These are phyloP conservation scores for Penicilliopsis zonata DNA, from an alignment of 495 filamentous ascomycete species.

Conservation along the genomic window DNA sequence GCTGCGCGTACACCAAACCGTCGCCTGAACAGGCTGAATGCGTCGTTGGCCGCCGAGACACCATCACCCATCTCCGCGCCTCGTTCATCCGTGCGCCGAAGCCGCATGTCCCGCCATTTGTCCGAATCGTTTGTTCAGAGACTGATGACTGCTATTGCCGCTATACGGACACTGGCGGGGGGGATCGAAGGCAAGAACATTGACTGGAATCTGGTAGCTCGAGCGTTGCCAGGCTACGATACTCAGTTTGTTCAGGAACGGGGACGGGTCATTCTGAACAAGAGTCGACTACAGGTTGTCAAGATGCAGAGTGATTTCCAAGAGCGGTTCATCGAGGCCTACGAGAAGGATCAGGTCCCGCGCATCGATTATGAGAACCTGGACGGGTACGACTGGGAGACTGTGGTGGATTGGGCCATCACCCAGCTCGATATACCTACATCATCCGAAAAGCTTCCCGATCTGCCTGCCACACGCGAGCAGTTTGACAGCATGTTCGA, in stretches of 20 bases:
- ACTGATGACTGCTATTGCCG: conserved; percentile 59
- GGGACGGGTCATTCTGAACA: conserved; percentile 46
- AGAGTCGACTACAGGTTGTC: conserved; percentile 48
- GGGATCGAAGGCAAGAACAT: conserved; percentile 50
- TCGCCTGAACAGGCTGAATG: conserved; percentile 19
- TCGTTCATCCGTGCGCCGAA: conserved; percentile 14
- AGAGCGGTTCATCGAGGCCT: conserved; percentile 61
- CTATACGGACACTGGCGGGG: conserved; percentile 60
- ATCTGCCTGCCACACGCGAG: conserved; percentile 38
- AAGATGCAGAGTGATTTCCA: conserved; percentile 70
- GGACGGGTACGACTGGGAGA: conserved; percentile 63
- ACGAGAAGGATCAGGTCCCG: conserved; percentile 54
- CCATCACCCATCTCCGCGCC: not conserved
- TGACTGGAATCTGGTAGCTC: conserved; percentile 63
- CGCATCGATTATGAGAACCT: conserved; percentile 60
- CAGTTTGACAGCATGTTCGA: conserved; percentile 38
- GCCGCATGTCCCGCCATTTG: conserved; percentile 8
- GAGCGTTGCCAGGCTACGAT: conserved; percentile 51
- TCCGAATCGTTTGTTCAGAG: conserved; percentile 16
- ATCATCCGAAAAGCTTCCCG: conserved; percentile 23
- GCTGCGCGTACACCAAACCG: conserved; percentile 5
- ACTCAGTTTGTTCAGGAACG: conserved; percentile 43
- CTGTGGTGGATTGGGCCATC: conserved; percentile 61
- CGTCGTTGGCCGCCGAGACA: conserved; percentile 7
- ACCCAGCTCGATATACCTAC: conserved; percentile 33